Percentiles rank a stretch among this genome's conserved stretches.
These are phyloP conservation scores for Coemansia asiatica DNA, from an alignment of 192 early-diverging fungal genomes.

Conservation along the genomic window DNA sequence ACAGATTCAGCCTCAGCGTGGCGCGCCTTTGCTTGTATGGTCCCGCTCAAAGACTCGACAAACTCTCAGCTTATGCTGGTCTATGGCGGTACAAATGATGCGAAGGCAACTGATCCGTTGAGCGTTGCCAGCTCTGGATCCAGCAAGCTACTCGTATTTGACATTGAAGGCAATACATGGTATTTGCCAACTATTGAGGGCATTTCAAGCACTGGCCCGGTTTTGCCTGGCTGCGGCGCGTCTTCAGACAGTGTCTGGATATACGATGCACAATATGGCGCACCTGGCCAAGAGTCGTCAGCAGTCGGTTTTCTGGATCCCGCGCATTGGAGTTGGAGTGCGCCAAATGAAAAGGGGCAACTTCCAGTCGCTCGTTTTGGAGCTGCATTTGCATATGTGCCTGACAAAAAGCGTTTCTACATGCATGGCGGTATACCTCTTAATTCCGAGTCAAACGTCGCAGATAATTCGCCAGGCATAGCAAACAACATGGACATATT, in stretches of 20 bases:
- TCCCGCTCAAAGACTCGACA: constrained; percentile 30
- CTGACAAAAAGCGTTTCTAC: constrained; percentile 30
- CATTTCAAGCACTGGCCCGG: constrained; percentile 21
- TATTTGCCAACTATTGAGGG: constrained; percentile 41
- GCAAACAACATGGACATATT: constrained; percentile 51
- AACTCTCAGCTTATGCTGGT: constrained; percentile 35
- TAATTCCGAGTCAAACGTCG: constrained; percentile 26
- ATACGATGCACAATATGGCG: constrained; percentile 38
- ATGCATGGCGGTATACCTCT: constrained; percentile 54
- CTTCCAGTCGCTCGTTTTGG: constrained; percentile 42
- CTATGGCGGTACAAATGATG: constrained; percentile 45
- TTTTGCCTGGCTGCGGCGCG: constrained; percentile 47
- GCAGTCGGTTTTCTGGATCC: constrained; percentile 42
- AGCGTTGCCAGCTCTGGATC: constrained; percentile 17
- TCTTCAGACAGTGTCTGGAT: constrained; percentile 30
- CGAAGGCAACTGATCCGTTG: constrained; percentile 28
- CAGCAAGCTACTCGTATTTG: constrained; percentile 36
- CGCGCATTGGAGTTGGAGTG: constrained; percentile 53
- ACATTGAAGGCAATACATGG: constrained; percentile 37
- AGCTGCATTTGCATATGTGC: constrained; percentile 38
- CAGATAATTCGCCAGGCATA: constrained; percentile 22
- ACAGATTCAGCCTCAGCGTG: constrained; percentile 32
- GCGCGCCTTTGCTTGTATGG: constrained; percentile 50
- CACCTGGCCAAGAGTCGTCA: constrained; percentile 17
- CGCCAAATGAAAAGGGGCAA: constrained; percentile 36